Percentiles rank a stretch among this genome's conserved stretches.
These are phyloP conservation scores for Yamadazyma epiphylla DNA, from an alignment of 1,139 yeast species.

Conservation along the genomic window DNA sequence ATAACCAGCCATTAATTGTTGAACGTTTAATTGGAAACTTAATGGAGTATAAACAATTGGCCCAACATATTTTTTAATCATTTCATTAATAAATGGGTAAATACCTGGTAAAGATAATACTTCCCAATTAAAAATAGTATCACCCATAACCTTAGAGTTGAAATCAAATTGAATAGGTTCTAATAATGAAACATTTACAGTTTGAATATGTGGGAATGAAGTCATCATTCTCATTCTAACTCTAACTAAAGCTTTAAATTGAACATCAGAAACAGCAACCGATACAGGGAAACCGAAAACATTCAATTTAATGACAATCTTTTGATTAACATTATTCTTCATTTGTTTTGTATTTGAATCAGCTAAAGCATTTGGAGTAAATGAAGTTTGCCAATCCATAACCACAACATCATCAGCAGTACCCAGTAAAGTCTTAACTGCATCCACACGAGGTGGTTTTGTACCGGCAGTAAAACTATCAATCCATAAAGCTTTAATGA, in stretches of 20 bases:
- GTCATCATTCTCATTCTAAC: constrained; percentile 86
- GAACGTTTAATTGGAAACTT: constrained; percentile 87
- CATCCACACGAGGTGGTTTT: constrained; percentile 90
- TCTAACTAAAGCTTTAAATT: constrained; percentile 67
- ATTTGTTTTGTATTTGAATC: constrained; percentile 83
- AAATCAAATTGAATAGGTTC: constrained; percentile 89
- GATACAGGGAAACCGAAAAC: constrained; percentile 68
- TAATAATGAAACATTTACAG: constrained; percentile 77
- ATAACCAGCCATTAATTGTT: constrained; percentile 85
- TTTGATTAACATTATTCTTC: constrained; percentile 79
- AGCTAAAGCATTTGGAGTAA: constrained; percentile 83
- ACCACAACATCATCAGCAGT: constrained; percentile 90
- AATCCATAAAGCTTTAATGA: constrained; percentile 77
- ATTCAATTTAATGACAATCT: constrained; percentile 61
- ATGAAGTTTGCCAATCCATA: constrained; percentile 92
- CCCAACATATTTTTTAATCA: constrained; percentile 82
- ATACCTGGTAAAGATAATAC: constrained; percentile 83
- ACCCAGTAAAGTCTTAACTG: constrained; percentile 81
- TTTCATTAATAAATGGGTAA: constrained; percentile 72
- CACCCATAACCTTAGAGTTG: constrained; percentile 67
- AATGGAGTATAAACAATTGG: constrained; percentile 86
- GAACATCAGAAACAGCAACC: constrained; percentile 55
- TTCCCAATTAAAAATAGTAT: constrained; percentile 82
- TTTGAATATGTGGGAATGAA: constrained; percentile 88
- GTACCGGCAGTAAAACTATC: constrained; percentile 90